These are phyloP conservation scores for Elsinoe perseae DNA, from an alignment of 2,329 filamentous ascomycete species.

Conservation along the genomic window DNA sequence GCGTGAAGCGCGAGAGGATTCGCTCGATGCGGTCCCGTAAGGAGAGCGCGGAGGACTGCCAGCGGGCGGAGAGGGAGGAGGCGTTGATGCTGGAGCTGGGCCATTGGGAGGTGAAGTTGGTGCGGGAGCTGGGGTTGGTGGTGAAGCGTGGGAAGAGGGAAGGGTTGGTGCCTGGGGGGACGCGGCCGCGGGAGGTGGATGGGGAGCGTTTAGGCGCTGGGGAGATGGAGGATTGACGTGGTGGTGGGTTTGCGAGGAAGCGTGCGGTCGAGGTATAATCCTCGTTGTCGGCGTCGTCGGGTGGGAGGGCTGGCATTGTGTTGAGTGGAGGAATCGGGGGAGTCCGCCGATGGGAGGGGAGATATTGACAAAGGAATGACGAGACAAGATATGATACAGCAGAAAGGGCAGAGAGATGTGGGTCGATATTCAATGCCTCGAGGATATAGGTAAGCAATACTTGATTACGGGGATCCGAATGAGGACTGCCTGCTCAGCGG, in stretches of 20 bases:
- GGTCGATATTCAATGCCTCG: neutral
- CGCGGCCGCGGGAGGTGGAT: slow-evolving; percentile 42
- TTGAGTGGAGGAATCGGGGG: neutral
- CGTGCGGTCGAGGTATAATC: slow-evolving; percentile 41
- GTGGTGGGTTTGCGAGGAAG: slow-evolving; percentile 45
- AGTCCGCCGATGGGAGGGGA: neutral
- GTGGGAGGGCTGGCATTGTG: slow-evolving; percentile 22
- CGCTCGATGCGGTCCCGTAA: neutral
- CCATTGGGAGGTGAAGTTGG: slow-evolving; percentile 10
- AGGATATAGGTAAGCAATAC: neutral
- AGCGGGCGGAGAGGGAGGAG: neutral
- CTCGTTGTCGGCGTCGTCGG: slow-evolving; percentile 32
- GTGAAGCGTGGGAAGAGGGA: slow-evolving; percentile 19
- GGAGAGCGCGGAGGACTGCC: neutral
- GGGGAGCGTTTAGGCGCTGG: slow-evolving; percentile 31
- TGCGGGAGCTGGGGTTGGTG: slow-evolving; percentile 3
- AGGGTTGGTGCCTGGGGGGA: slow-evolving; percentile 33
- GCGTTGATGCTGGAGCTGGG: slow-evolving; percentile 44
- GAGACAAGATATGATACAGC: neutral
- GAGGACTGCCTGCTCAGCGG: neutral
- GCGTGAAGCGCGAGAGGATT: slow-evolving; percentile 38
- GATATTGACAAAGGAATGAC: neutral
- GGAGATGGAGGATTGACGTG: slow-evolving; percentile 34
- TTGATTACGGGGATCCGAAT: neutral
- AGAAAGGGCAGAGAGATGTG: neutral